Base-by-base conservation (phyloP, 257 asterid species). In the Rubia yunnanensis region DNA sequence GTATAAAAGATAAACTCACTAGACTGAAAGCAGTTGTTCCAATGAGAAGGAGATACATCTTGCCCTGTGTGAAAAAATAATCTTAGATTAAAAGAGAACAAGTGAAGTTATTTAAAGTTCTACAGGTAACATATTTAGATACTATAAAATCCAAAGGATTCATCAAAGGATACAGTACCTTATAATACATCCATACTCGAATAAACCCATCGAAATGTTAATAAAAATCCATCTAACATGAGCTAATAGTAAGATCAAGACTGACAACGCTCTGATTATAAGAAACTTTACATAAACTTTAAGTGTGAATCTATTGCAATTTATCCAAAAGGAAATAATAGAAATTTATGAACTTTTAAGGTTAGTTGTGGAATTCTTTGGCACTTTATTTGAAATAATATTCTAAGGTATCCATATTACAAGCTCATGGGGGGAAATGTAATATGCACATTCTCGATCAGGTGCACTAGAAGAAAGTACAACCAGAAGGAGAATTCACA, bases 1-100 rank as follows among this genome's bases (percentile, higher is more conserved):
- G 41, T 14, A 15, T 5, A 32, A 50, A 63, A 32, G 60, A 30
- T 30, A 70, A 60, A 73, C 88, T 86, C 71, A 92, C 98, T 20
- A 92, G 96, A 73, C 98, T 92, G 55, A 92, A 81, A 5, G 98
- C 98, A 35, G 98, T 92, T 69, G 98, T 92, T 63, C 98, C 98
- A 48, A 92, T 94, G 71, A 92, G 98, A 63, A 92, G 98, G 56
- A 92, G 86, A 72, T 92, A 92, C 92, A 92, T 85, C 73, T 89
- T 92, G 17, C 98, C 98, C 96, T 92, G 66, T 68, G 79, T 39
- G 63, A 20, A 74, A 65, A 36, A 68, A 44, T 15, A 70, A 59
- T 32, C 41, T 72, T 35, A 65, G 35, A 62, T 23, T 34, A 14
- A 22, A 41, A 38, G 28, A 26, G 26, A n/a, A 52, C 30, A 52